Percentiles rank a stretch among this genome's conserved stretches.
These are phyloP conservation scores for Naganishia albida DNA, from an alignment of 1,284 basidiomycete species.

Conservation along the genomic window DNA sequence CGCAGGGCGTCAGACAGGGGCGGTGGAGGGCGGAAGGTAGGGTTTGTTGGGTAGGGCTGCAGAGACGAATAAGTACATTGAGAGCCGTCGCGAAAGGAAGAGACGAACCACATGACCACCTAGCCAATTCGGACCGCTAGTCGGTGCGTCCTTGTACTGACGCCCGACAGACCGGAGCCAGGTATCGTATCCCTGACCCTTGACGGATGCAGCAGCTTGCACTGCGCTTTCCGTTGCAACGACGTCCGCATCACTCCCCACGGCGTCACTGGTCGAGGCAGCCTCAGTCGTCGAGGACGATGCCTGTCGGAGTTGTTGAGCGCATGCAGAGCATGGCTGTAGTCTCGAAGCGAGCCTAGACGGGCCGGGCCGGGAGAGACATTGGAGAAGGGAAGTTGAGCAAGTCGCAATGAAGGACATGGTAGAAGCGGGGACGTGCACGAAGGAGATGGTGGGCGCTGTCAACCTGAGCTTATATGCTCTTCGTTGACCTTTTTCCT, in stretches of 20 bases:
- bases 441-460: background rate
- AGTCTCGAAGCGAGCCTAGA: conserved; percentile 29
- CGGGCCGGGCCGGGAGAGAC: conserved; percentile 33
- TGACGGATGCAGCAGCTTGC: background rate
- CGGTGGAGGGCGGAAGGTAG: conserved; percentile 51
- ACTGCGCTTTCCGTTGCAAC: background rate
- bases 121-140: conserved; percentile 49
- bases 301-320: conserved; percentile 20
- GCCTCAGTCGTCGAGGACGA: conserved; percentile 9
- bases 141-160: conserved; percentile 37
- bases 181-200: conserved; percentile 30
- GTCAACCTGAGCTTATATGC: conserved; percentile 5
- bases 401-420: conserved; percentile 9
- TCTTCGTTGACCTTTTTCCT: background rate
- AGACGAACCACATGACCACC: conserved; percentile 47
- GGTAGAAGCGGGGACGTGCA: conserved; percentile 23
- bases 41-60: conserved; percentile 51
- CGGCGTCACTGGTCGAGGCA: conserved; percentile 4
- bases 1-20: conserved; percentile 49
- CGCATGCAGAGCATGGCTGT: conserved; percentile 28
- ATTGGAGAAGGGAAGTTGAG: conserved; percentile 23
- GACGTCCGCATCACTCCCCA: conserved; percentile 2
- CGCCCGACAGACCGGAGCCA: conserved; percentile 42
- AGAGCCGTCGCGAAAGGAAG: background rate
- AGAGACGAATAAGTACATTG: conserved; percentile 24